Evolutionary conservation across 768 basidiomycete species (phyloP), one percentile per base, ranked within the genome.

Genomic region (Sporobolomyces pararoseus): DNA sequence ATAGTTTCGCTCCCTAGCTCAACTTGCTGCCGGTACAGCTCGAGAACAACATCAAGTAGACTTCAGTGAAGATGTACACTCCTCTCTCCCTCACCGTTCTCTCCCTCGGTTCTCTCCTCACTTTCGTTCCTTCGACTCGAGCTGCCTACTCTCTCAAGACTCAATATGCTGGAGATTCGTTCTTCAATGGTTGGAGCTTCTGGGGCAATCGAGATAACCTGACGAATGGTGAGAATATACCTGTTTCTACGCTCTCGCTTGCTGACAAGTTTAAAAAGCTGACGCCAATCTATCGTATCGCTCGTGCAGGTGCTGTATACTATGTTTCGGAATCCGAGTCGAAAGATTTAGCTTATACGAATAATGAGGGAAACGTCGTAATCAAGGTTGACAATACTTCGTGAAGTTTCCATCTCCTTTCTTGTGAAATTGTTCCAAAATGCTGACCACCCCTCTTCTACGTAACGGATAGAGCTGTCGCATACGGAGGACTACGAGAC

Each of bases 111-210:
- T 59, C 17, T 2, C 4, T 31, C 27, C 42, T 59, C 39, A 19
- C 58, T 29, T 21, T 59, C 16, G 4, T 59, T 19, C 58, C 58
- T 31, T 46, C 58, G 14, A 31, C 63, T 5, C 37, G 34, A 0
- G 61, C 67, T 0, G 62, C 77, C 70, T 87, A 88, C 78, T 78
- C 82, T 62, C 77, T 87, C 57, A 82, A 83, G 29, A 83, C 83
- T 74, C 83, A 84, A 64, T 88, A 86, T 78, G 75, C 83, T 5
- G 70, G 70, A 9, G 39, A 52, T 2, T 21, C 14, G 3, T 72
- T 72, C 57, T 67, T 67, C 44, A 50, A 64, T 7, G 65, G 62
- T 0, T 72, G 70, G 70, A 16, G 23, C 19, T 72, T 47, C 31
- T 72, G 52, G 51, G 68, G 68, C 29, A 53, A 52, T 17, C 10